phyloP scores from a whole-genome alignment of 768 basidiomycete species.

The Leccinum pellstonianum region DNA sequence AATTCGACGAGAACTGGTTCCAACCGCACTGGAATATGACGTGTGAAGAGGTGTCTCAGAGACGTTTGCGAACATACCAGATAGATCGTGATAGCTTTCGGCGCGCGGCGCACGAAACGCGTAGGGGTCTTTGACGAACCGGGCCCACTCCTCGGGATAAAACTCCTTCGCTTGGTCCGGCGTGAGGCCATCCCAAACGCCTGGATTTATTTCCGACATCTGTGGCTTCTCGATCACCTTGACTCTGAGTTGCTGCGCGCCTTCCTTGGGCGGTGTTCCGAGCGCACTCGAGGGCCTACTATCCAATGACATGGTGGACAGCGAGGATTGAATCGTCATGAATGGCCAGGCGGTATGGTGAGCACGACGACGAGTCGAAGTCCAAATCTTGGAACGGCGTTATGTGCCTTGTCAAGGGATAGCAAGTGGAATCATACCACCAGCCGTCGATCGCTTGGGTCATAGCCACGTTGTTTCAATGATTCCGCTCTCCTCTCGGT shows the following conservation, averaged over 20 bases:
- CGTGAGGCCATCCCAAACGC: conserved; percentile 94
- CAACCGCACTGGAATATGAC: conserved; percentile 66
- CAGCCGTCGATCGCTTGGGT: conserved; percentile 56
- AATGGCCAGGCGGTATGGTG: conserved; percentile 98
- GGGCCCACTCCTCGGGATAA: conserved; percentile 90
- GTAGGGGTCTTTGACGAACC: conserved; percentile 92
- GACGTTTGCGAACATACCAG: conserved; percentile 46
- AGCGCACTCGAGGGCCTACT: neutral
- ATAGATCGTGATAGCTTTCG: conserved; percentile 96
- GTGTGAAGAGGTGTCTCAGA: neutral
- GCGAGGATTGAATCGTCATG: conserved; percentile 39
- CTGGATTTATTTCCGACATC: conserved; percentile 98
- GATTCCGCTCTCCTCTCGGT: conserved; percentile 77
- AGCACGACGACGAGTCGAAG: conserved; percentile 87
- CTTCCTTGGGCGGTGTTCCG: conserved; percentile 6
- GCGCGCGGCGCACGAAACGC: conserved; percentile 88
- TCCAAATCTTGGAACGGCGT: conserved; percentile 75
- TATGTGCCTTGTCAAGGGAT: neutral
- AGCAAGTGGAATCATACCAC: conserved; percentile 49
- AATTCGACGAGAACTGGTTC: conserved; percentile 92
- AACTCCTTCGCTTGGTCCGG: conserved; percentile 85
- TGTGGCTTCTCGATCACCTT: conserved; percentile 94
- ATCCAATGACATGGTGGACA: conserved; percentile 38
- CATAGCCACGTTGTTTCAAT: conserved; percentile 67
- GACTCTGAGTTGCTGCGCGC: conserved; percentile 43